These are phyloP conservation scores for Aschersonia sp. DNA, from an alignment of 2,329 filamentous ascomycete genomes.

Conservation along the genomic window DNA sequence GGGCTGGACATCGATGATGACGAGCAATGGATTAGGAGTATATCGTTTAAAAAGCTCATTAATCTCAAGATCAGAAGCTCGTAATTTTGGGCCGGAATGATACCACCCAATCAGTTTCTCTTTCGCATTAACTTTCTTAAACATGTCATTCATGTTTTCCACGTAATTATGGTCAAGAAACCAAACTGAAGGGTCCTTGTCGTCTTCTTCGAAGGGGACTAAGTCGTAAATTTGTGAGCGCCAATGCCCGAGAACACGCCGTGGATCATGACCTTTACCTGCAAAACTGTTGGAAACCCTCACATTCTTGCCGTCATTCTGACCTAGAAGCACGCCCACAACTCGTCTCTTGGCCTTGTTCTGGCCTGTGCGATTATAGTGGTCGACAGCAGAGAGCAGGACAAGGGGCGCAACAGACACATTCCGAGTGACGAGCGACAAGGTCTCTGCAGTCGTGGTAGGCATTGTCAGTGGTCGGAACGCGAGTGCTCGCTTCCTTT, in stretches of 20 bases:
- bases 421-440: constrained; percentile 85
- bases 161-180: constrained; percentile 99
- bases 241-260: background rate
- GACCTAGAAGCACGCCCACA: constrained; percentile 84
- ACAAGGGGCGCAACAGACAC: constrained; percentile 96
- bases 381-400: constrained; percentile 93
- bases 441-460: constrained; percentile 89
- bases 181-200: constrained; percentile 97
- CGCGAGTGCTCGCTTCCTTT: no score
- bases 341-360: constrained; percentile 80
- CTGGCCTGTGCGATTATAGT: constrained; percentile 84
- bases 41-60: constrained; percentile 99
- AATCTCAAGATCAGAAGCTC: constrained; percentile 94
- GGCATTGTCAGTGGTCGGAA: constrained; percentile 50
- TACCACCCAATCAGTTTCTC: constrained; percentile 99
- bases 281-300: constrained; percentile 98
- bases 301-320: constrained; percentile 93
- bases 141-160: constrained; percentile 99
- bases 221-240: constrained; percentile 7
- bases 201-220: constrained; percentile 98
- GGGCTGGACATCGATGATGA: constrained; percentile 96
- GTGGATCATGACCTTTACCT: constrained; percentile 35
- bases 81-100: constrained; percentile 91
- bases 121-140: constrained; percentile 98
- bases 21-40: constrained; percentile 86